Conservation (phyloP, 345 rosid genomes). For the Pistacia vera region DNA sequence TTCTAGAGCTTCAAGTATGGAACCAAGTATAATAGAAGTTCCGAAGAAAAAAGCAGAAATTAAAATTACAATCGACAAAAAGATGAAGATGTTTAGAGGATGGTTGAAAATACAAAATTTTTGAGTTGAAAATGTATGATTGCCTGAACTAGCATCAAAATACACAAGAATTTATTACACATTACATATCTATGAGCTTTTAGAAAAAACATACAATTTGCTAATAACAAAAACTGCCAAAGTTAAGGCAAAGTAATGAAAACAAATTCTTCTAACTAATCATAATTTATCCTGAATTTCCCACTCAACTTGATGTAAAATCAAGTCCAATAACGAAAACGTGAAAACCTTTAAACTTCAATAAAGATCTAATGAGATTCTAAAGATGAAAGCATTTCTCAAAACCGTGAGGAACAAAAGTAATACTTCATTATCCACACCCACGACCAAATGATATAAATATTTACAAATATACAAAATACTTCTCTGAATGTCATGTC, state of each 20-base stretch:
- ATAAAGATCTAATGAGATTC: not conserved
- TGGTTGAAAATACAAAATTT: not conserved
- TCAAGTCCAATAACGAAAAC: not conserved
- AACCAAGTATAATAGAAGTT: not conserved
- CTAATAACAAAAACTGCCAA: slow-evolving; percentile 1
- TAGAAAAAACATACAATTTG: not conserved
- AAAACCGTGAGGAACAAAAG: not conserved
- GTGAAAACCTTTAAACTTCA: not conserved
- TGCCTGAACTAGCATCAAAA: not conserved
- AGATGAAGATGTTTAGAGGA: not conserved
- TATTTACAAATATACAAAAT: not conserved
- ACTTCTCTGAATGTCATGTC: not conserved
- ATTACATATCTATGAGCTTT: not conserved
- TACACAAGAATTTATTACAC: not conserved
- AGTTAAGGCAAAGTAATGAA: not conserved
- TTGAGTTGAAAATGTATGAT: not conserved
- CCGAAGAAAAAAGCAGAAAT: not conserved
- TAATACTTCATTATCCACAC: not conserved
- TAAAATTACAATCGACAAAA: no score
- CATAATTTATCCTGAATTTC: not conserved
- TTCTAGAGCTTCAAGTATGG: slow-evolving; percentile 6
- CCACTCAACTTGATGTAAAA: not conserved
- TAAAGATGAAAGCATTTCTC: not conserved
- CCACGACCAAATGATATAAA: not conserved
- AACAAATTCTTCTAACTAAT: not conserved